These are phyloP conservation scores for Alternaria arbusti DNA, from an alignment of 2,329 filamentous ascomycete genomes.

Conservation along the genomic window DNA sequence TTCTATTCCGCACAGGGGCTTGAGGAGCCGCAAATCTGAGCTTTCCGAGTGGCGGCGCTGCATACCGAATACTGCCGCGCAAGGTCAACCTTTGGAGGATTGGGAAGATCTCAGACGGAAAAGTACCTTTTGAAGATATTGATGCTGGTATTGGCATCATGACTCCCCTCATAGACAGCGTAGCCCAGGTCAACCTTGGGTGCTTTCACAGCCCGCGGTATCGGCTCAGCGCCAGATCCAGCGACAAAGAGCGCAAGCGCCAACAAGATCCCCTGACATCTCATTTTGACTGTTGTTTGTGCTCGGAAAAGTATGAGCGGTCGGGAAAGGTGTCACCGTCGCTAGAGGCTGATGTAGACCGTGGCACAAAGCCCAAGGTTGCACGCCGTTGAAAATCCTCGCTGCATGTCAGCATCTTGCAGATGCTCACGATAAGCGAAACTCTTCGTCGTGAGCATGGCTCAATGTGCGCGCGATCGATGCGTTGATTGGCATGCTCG, in stretches of 20 bases:
- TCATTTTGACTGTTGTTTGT: background rate
- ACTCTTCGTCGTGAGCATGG: background rate
- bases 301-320: background rate
- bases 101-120: too few species aligned
- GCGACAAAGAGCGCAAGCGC: conserved; percentile 29
- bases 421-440: background rate
- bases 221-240: conserved; percentile 25
- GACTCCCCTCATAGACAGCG: conserved; percentile 36
- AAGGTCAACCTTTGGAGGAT: background rate
- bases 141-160: conserved; percentile 30
- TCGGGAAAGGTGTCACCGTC: background rate
- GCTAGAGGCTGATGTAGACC: background rate
- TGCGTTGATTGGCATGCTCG: background rate
- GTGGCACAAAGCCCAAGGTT: background rate
- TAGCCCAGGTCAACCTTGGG: conserved; percentile 43
- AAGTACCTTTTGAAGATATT: conserved; percentile 43
- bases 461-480: background rate
- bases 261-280: conserved; percentile 2
- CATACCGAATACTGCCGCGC: conserved; percentile 53
- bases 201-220: conserved; percentile 27
- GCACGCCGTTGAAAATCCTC: background rate
- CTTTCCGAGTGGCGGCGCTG: conserved; percentile 58
- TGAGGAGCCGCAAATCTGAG: conserved; percentile 60
- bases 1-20: conserved; percentile 51
- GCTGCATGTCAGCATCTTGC: background rate